Conservation (phyloP, 495 filamentous ascomycete species). For the Podospora anserina region DNA sequence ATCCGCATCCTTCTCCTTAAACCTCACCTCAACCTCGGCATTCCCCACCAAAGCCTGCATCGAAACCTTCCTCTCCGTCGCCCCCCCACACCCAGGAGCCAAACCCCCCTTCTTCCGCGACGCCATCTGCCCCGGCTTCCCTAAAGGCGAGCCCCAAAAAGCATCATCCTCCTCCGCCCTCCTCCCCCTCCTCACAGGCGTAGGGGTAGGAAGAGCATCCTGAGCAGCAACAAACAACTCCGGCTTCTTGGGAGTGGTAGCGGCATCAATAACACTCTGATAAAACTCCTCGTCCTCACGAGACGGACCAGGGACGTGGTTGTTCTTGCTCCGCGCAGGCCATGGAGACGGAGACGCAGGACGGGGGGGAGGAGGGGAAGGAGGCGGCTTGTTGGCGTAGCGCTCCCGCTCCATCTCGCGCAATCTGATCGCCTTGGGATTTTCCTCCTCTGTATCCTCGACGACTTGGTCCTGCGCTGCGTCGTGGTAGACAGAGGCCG, state of each 20-base stretch:
- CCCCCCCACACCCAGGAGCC: too few relatives aligned
- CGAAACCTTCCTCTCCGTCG: neutral
- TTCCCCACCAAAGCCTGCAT: neutral
- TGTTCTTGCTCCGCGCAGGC: neutral
- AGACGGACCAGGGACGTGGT: neutral
- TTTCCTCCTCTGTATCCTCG: neutral
- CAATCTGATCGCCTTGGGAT: neutral
- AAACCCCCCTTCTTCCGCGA: neutral
- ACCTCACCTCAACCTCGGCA: neutral
- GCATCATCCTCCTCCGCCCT: neutral
- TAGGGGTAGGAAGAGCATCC: too few relatives aligned
- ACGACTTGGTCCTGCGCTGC: neutral
- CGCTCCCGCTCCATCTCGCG: neutral
- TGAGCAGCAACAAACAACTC: neutral
- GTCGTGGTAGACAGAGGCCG: neutral
- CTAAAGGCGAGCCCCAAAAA: neutral
- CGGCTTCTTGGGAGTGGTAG: neutral
- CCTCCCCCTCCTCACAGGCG: neutral
- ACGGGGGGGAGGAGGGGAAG: too few relatives aligned
- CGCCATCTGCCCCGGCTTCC: neutral
- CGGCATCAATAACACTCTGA: neutral
- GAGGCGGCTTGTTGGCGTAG: neutral
- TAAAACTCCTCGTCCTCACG: neutral
- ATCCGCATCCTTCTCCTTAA: neutral
- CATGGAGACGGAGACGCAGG: too few relatives aligned